Evolutionary conservation across 2,329 filamentous ascomycete genomes (phyloP).

Genomic region (Lojkania enalia): DNA sequence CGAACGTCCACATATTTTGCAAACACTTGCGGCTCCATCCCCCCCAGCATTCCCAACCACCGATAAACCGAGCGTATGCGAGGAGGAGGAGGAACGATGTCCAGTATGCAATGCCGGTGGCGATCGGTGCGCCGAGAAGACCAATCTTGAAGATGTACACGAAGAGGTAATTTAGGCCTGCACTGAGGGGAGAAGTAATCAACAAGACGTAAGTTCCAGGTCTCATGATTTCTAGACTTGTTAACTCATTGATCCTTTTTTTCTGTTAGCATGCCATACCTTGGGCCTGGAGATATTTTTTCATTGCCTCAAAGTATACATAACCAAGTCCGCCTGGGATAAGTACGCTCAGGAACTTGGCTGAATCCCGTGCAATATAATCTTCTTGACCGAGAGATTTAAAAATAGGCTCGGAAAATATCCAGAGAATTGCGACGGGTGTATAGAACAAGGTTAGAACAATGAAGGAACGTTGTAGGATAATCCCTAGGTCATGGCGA

Average conservation of each 20-base stretch:
- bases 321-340: slow-evolving; percentile 84
- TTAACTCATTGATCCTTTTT: slow-evolving; percentile 13
- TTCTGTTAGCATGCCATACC: slow-evolving; percentile 40
- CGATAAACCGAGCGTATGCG: slow-evolving; percentile 70
- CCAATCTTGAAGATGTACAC: slow-evolving; percentile 72
- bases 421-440: slow-evolving; percentile 73
- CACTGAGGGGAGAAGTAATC: slow-evolving; percentile 64
- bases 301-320: slow-evolving; percentile 81
- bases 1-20: slow-evolving; percentile 70
- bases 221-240: slow-evolving; percentile 59
- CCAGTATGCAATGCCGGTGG: slow-evolving; percentile 87
- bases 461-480: slow-evolving; percentile 76
- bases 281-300: slow-evolving; percentile 63
- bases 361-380: slow-evolving; percentile 73
- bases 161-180: slow-evolving; percentile 66
- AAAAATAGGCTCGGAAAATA: slow-evolving; percentile 74
- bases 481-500: slow-evolving; percentile 75
- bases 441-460: slow-evolving; percentile 74
- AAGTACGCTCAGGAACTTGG: slow-evolving; percentile 71
- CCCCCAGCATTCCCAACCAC: slow-evolving; percentile 77
- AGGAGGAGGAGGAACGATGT: slow-evolving; percentile 76
- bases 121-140: slow-evolving; percentile 77
- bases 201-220: slow-evolving; percentile 66
- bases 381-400: slow-evolving; percentile 74
- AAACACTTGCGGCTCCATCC: slow-evolving; percentile 68